These are phyloP conservation scores for Petunia hybrid DNA, from an alignment of 305 asterid genomes.

Conservation along the genomic window DNA sequence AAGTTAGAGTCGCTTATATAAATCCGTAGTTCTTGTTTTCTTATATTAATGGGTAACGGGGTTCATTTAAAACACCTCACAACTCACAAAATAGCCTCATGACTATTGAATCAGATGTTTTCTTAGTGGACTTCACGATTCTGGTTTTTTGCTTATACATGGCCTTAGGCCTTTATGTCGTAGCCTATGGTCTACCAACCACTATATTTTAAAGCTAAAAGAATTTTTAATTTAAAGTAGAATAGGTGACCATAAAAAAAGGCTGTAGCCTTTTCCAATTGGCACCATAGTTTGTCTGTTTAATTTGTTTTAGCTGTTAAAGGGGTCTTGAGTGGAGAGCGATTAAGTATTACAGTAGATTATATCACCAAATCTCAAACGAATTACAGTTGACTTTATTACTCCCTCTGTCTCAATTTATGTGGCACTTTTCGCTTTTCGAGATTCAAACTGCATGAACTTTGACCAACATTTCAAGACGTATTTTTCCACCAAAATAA, in stretches of 20 bases:
- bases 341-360: too few species aligned
- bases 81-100: neutral
- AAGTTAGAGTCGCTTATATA: neutral
- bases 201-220: constrained; percentile 1
- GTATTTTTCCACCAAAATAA: too few species aligned
- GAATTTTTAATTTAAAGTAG: neutral
- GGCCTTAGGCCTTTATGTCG: neutral
- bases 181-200: neutral
- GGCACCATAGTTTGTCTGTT: neutral
- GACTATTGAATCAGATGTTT: neutral
- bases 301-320: too few species aligned
- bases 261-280: constrained; percentile 1
- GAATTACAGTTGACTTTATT: too few species aligned
- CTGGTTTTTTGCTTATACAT: neutral
- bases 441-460: too few species aligned
- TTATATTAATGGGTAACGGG: neutral
- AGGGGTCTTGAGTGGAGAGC: too few species aligned
- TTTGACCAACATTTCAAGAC: too few species aligned
- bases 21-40: too few species aligned
- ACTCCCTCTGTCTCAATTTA: too few species aligned
- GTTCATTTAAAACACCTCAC: neutral
- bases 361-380: too few species aligned
- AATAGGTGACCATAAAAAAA: neutral
- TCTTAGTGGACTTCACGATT: neutral
- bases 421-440: too few species aligned